These are phyloP conservation scores for Leccinum variicolor DNA, from an alignment of 768 basidiomycete species.

Conservation along the genomic window DNA sequence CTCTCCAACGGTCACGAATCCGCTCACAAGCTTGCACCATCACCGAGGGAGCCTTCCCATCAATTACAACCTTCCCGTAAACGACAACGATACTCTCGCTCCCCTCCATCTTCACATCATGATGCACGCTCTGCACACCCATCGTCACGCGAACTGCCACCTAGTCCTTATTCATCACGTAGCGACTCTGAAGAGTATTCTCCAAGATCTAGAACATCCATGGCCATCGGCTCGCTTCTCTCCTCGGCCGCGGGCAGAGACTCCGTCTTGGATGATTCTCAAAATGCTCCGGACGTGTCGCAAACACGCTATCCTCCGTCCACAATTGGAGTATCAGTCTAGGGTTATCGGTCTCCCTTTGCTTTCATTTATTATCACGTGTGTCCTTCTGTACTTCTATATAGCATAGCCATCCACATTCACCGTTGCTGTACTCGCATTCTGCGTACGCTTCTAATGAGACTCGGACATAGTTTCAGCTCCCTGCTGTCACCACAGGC, in stretches of 20 bases:
- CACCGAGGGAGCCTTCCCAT: constrained; percentile 29
- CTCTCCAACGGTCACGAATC: constrained; percentile 16
- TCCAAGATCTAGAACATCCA: constrained; percentile 66
- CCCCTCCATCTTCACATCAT: constrained; percentile 45
- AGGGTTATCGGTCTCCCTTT: constrained; percentile 2
- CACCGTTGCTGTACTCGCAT: constrained; percentile 18
- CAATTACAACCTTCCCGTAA: constrained; percentile 49
- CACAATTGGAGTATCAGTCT: constrained; percentile 22
- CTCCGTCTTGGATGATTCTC: constrained; percentile 23
- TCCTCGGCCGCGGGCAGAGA: constrained; percentile 41
- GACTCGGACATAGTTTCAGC: background rate
- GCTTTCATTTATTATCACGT: constrained; percentile 20
- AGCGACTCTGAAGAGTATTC: constrained; percentile 69
- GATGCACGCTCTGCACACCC: constrained; percentile 31
- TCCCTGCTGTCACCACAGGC: background rate
- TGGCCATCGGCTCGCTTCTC: constrained; percentile 78
- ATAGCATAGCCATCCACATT: constrained; percentile 17
- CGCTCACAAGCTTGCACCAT: constrained; percentile 5
- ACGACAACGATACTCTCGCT: constrained; percentile 61
- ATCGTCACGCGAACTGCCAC: constrained; percentile 52
- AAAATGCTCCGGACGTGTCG: constrained; percentile 18
- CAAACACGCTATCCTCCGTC: constrained; percentile 18
- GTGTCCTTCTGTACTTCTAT: constrained; percentile 24
- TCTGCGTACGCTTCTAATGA: constrained; percentile 19
- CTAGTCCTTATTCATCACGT: constrained; percentile 70